These are phyloP conservation scores for Tetrapisispora nanseiensis DNA, from an alignment of 805 yeast species.

Conservation along the genomic window DNA sequence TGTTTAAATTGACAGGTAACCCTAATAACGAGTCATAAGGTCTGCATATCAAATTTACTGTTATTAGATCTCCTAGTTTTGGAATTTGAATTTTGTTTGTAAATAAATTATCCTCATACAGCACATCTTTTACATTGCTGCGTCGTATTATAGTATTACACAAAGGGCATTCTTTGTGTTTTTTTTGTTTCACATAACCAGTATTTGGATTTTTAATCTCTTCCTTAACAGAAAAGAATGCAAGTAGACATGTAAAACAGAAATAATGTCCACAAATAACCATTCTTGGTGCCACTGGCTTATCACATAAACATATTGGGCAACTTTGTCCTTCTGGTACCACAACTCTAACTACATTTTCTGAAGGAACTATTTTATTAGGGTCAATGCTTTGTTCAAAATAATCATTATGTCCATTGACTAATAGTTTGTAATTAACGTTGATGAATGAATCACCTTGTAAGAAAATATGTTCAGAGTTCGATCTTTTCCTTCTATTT, in stretches of 20 bases:
- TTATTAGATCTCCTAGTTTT: conserved; percentile 41
- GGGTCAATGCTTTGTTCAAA: conserved; percentile 59
- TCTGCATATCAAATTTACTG: conserved; percentile 56
- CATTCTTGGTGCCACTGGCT: conserved; percentile 90
- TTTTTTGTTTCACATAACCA: conserved; percentile 31
- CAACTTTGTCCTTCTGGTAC: conserved; percentile 70
- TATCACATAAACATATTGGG: conserved; percentile 83
- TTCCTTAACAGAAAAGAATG: conserved; percentile 47
- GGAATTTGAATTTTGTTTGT: conserved; percentile 30
- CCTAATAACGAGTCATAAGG: conserved; percentile 36
- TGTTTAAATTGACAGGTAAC: conserved; percentile 40
- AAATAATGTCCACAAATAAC: conserved; percentile 88
- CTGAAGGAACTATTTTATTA: conserved; percentile 55
- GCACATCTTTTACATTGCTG: conserved; percentile 57
- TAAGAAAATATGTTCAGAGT: conserved; percentile 35
- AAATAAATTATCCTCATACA: conserved; percentile 32
- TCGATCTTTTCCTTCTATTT: conserved; percentile 21
- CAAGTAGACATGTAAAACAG: conserved; percentile 72
- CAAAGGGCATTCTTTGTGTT: conserved; percentile 68
- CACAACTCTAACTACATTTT: conserved; percentile 59
- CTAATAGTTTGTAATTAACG: conserved; percentile 74
- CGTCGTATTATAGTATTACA: conserved; percentile 52
- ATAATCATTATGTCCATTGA: conserved; percentile 53
- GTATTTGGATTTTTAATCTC: conserved; percentile 29
- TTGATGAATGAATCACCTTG: conserved; percentile 66